Evolutionary conservation across 2,329 filamentous ascomycete species (phyloP).

Genomic region (Pseudohalonectria lignicola): DNA sequence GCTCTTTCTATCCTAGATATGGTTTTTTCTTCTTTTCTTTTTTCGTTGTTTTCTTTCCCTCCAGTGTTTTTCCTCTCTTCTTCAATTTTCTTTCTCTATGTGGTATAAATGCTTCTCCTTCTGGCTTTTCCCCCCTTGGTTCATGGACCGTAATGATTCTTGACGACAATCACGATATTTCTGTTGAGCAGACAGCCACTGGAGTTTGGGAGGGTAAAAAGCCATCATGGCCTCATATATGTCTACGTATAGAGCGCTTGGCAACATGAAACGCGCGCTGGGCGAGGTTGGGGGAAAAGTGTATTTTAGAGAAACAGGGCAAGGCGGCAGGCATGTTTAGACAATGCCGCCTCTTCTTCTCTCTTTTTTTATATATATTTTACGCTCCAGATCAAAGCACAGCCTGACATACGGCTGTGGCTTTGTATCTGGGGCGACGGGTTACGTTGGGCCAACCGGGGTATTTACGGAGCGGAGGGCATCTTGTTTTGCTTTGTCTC

Average conservation of each 20-base stretch:
- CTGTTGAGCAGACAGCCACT: too few relatives aligned
- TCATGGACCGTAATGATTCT: too few relatives aligned
- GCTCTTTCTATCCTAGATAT: slow-evolving; percentile 6
- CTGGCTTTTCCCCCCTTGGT: too few relatives aligned
- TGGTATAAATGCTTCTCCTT: slow-evolving; percentile 25
- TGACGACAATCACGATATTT: too few relatives aligned
- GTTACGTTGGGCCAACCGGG: slow-evolving; percentile 29
- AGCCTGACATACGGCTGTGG: slow-evolving; percentile 18
- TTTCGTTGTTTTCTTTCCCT: slow-evolving; percentile 7
- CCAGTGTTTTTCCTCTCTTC: background rate
- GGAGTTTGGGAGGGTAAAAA: too few relatives aligned
- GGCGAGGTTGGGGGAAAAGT: too few relatives aligned
- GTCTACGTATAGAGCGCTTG: too few relatives aligned
- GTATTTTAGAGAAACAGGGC: too few relatives aligned
- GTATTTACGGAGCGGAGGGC: background rate
- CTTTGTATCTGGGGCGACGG: slow-evolving; percentile 32
- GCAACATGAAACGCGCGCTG: too few relatives aligned
- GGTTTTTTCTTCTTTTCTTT: slow-evolving; percentile 6
- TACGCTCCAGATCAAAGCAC: slow-evolving; percentile 30
- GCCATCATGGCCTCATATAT: too few relatives aligned
- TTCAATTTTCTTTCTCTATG: slow-evolving; percentile 6
- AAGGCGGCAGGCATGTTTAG: too few relatives aligned
- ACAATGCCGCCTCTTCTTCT: too few relatives aligned
- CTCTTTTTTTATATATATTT: slow-evolving; percentile 13
- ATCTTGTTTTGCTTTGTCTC: background rate